Percentiles rank a stretch among this genome's conserved stretches.
Conservation (phyloP, 169 alveolate genomes). For the Cryptosporidium tyzzeri region DNA sequence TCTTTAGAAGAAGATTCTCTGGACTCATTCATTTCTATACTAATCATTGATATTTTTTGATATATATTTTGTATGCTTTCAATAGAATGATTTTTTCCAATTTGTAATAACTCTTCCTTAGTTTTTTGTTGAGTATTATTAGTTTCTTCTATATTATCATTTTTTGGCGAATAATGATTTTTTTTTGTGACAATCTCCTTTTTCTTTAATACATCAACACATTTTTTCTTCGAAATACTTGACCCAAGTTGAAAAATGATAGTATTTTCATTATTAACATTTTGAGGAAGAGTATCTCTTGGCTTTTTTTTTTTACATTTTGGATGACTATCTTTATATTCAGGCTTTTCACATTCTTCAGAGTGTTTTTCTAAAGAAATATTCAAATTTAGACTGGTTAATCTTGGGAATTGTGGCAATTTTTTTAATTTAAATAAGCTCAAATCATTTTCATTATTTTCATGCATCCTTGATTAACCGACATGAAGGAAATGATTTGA, state of each 20-base stretch:
- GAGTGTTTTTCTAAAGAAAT: not conserved
- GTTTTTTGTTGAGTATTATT: not conserved
- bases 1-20: not conserved
- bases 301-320: conserved; percentile 1
- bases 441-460: not conserved
- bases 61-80: conserved; percentile 10
- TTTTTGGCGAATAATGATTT: not conserved
- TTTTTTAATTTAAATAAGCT: conserved; percentile 2
- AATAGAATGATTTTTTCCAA: not conserved
- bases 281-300: not conserved
- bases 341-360: not conserved
- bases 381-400: conserved; percentile 27
- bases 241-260: conserved; percentile 55
- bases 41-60: not conserved
- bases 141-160: not conserved
- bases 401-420: conserved; percentile 50
- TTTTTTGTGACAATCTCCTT: not conserved
- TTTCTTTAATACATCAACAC: conserved; percentile 16
- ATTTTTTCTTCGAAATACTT: conserved; percentile 35
- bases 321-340: not conserved
- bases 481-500: not conserved
- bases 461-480: conserved; percentile 2
- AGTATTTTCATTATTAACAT: not conserved
- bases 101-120: not conserved
- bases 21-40: not conserved